These are phyloP conservation scores for Cordyceps javanica DNA, from an alignment of 2,329 filamentous ascomycete genomes.

Conservation along the genomic window DNA sequence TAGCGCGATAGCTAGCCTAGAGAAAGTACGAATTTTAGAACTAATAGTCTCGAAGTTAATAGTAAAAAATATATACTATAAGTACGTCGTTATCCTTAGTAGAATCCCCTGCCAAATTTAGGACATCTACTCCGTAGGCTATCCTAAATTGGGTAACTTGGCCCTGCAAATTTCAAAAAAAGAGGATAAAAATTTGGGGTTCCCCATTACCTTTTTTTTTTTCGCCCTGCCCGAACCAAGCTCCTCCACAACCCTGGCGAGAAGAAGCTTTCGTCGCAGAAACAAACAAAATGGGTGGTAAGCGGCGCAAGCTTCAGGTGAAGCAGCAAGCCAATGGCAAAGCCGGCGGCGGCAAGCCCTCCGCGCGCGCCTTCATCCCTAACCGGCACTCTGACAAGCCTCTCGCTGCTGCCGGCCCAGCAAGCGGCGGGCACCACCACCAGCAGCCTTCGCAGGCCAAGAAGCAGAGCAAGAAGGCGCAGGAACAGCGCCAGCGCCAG, in stretches of 20 bases:
- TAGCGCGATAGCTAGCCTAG: no score
- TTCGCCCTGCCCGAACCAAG: neutral
- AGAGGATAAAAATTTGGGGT: no score
- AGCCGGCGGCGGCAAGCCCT: neutral
- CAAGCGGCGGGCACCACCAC: neutral
- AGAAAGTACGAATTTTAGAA: no score
- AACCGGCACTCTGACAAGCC: conserved; percentile 11
- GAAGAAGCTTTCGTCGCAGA: neutral
- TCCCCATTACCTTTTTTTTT: conserved; percentile 6
- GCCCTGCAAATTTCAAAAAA: no score
- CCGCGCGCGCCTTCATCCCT: neutral
- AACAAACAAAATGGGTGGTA: neutral
- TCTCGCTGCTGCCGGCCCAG: neutral
- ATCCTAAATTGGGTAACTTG: no score
- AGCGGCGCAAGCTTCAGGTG: conserved; percentile 6
- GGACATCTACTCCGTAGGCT: no score
- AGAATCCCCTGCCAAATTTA: no score
- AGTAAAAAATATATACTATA: no score
- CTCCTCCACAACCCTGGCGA: neutral
- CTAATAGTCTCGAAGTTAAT: no score
- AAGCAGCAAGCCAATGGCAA: conserved; percentile 1
- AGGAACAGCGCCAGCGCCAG: conserved; percentile 13
- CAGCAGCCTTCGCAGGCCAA: neutral
- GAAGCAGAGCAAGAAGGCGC: conserved; percentile 14
- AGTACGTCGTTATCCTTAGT: no score